A percentile compares a stretch with the other conserved stretches of the same genome.
Conservation (phyloP, 2,329 filamentous ascomycete genomes). For the Clonostachys chloroleuca region DNA sequence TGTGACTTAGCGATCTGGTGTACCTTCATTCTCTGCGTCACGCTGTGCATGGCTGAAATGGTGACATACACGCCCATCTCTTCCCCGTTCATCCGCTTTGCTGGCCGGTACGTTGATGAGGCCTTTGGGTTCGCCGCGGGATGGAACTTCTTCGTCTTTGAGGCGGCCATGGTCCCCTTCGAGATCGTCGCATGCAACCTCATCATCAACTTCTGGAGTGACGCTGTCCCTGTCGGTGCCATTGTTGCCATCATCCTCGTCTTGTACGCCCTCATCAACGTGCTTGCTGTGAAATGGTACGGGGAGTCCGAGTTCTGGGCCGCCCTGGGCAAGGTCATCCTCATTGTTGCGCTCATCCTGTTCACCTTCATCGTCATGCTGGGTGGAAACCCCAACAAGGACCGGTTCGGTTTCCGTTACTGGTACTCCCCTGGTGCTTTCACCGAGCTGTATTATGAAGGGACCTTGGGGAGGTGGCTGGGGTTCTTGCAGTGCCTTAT, state of each 20-base stretch:
- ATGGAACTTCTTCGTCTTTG: slow-evolving; percentile 72
- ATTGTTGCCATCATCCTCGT: slow-evolving; percentile 52
- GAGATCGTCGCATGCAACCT: slow-evolving; percentile 63
- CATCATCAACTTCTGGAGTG: slow-evolving; percentile 60
- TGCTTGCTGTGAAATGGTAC: slow-evolving; percentile 70
- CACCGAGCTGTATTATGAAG: slow-evolving; percentile 57
- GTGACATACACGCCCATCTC: slow-evolving; percentile 73
- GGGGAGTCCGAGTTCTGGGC: slow-evolving; percentile 76
- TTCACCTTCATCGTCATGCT: slow-evolving; percentile 84
- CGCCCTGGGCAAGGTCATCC: slow-evolving; percentile 65
- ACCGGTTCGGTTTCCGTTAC: slow-evolving; percentile 67
- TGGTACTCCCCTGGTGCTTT: slow-evolving; percentile 69
- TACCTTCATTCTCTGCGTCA: slow-evolving; percentile 55
- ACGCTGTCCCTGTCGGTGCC: slow-evolving; percentile 52
- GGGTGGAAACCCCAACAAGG: slow-evolving; percentile 70
- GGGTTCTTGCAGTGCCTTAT: slow-evolving; percentile 76
- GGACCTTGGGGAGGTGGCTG: slow-evolving; percentile 65
- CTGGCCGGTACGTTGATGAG: slow-evolving; percentile 70
- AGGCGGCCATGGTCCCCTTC: slow-evolving; percentile 63
- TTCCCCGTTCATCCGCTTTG: slow-evolving; percentile 74
- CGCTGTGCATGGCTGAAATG: slow-evolving; percentile 67
- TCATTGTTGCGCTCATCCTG: slow-evolving; percentile 66
- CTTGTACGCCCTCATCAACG: slow-evolving; percentile 54
- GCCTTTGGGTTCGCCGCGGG: slow-evolving; percentile 70
- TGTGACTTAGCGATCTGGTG: slow-evolving; percentile 45